These are phyloP conservation scores for Scleroderma citrinum DNA, from an alignment of 768 basidiomycete genomes.

Conservation along the genomic window DNA sequence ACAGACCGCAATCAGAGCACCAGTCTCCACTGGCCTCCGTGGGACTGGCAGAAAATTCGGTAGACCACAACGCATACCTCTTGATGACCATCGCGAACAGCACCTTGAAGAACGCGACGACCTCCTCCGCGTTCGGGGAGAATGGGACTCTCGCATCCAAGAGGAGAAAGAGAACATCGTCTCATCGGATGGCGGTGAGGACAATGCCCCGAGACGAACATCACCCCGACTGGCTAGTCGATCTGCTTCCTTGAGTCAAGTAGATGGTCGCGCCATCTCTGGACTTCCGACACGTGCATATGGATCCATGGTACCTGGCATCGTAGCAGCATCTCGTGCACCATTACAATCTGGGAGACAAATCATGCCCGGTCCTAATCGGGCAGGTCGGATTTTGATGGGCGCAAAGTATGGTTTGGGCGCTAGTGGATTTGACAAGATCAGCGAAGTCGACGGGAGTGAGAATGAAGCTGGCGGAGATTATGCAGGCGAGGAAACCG, in stretches of 20 bases:
- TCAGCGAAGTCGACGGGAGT: constrained; percentile 39
- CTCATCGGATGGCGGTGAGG: constrained; percentile 19
- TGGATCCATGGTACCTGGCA: constrained; percentile 18
- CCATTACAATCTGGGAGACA: constrained; percentile 36
- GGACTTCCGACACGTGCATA: constrained; percentile 29
- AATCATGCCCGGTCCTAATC: constrained; percentile 38
- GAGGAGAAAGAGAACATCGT: constrained; percentile 39
- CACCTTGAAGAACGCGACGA: constrained; percentile 32
- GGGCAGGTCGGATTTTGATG: constrained; percentile 49
- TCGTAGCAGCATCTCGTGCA: constrained; percentile 36
- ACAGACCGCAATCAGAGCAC: constrained; percentile 23
- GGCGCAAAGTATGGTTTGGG: constrained; percentile 26
- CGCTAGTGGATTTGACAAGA: constrained; percentile 39
- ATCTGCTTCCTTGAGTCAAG: constrained; percentile 28
- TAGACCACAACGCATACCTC: constrained; percentile 33
- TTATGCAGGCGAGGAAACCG: constrained; percentile 33
- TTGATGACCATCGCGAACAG: constrained; percentile 31
- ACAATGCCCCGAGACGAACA: constrained; percentile 15
- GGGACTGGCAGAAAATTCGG: constrained; percentile 30
- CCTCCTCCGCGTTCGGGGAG: constrained; percentile 20
- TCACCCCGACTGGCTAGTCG: constrained; percentile 27
- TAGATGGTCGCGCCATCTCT: constrained; percentile 31
- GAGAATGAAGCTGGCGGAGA: constrained; percentile 35
- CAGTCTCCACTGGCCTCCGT: constrained; percentile 28
- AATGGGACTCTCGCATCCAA: constrained; percentile 25